These are phyloP conservation scores for Porogramme epimiltina DNA, from an alignment of 1,284 basidiomycete species.

Conservation along the genomic window DNA sequence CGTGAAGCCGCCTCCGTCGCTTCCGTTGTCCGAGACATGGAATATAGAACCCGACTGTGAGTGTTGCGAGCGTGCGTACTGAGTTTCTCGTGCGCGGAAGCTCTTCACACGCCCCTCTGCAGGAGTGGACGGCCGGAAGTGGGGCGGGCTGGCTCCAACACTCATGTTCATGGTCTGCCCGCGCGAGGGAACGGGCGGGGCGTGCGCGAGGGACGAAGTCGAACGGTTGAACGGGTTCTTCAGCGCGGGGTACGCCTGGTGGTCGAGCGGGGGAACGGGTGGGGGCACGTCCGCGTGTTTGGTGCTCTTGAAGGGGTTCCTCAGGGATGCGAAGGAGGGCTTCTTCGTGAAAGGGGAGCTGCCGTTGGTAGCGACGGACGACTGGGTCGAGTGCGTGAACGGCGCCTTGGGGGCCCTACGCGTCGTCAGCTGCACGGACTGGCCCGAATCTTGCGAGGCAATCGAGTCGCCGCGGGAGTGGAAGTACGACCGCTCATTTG, in stretches of 20 bases:
- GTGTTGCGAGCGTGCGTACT: slow-evolving; percentile 66
- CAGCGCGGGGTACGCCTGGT: slow-evolving; percentile 62
- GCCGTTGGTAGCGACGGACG: slow-evolving; percentile 58
- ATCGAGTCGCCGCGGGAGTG: slow-evolving; percentile 78
- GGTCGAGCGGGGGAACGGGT: slow-evolving; percentile 68
- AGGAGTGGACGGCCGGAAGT: slow-evolving; percentile 65
- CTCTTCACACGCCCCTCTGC: slow-evolving; percentile 43
- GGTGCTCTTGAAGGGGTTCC: slow-evolving; percentile 83
- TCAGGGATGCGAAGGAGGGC: slow-evolving; percentile 82
- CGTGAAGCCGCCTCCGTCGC: slow-evolving; percentile 47
- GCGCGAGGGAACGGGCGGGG: slow-evolving; percentile 31
- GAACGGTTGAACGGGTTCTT: slow-evolving; percentile 82
- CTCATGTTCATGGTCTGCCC: slow-evolving; percentile 36
- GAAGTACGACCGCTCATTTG: slow-evolving; percentile 59
- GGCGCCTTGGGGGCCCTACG: slow-evolving; percentile 47
- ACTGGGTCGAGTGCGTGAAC: slow-evolving; percentile 68
- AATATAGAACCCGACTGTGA: slow-evolving; percentile 74
- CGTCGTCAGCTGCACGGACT: slow-evolving; percentile 47
- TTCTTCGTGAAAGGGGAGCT: slow-evolving; percentile 73
- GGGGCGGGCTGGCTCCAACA: slow-evolving; percentile 39
- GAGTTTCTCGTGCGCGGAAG: slow-evolving; percentile 48
- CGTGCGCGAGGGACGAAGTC: slow-evolving; percentile 63
- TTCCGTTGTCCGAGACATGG: slow-evolving; percentile 67
- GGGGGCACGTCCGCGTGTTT: slow-evolving; percentile 49
- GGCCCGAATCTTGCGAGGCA: slow-evolving; percentile 64